Base-by-base conservation (phyloP, 495 filamentous ascomycete genomes). In the Tuber calosporum region DNA sequence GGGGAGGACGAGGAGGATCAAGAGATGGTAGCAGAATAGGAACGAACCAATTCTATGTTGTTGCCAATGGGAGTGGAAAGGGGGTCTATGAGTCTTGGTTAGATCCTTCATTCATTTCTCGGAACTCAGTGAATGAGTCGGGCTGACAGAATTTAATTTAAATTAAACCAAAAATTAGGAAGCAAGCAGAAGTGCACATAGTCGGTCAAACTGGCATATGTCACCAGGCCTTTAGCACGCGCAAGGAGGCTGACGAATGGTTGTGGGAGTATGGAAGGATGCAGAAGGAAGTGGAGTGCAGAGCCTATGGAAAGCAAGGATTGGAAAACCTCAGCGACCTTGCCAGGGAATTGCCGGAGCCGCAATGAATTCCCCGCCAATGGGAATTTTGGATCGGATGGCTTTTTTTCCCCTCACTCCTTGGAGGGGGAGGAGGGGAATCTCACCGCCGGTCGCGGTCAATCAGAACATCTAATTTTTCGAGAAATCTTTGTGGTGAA, bases 31-130 rank as follows among this genome's bases (percentile, higher is more conserved):
- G n/a, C 1, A 26, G 53, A 34, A 1, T 4, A 34, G 53, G 30
- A 19, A 26, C 26, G 30, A 62, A 62, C 5, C 53, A 62, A 34
- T 62, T 62, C 30, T 62, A 62, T 34, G 53, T 62, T 62, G 26
- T 62, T 62, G 53, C 53, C 4, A 62, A 62, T 62, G 53, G 53
- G 53, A 62, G 26, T 34, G 53, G 53, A 15, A 34, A 62, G 53
- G 53, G 53, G 11, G 53, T 62, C 30, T 62, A 62, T 62, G 53
- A 62, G 53, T 62, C 53, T 62, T 62, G 53, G 53, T 62, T 62
- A 34, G 53, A 17, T 30, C 53, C 53, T 19, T 34, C 53, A 7
- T 62, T 34, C 11, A 34, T 62, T 34, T 34, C 26, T 15, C 26
- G 3, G 26, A 19, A 11, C 53, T 34, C 26, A 15, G 17, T 15